Evolutionary conservation across 2,329 filamentous ascomycete species (phyloP), one percentile per base, ranked within the genome.

Genomic region (Hypomyces perniciosus): DNA sequence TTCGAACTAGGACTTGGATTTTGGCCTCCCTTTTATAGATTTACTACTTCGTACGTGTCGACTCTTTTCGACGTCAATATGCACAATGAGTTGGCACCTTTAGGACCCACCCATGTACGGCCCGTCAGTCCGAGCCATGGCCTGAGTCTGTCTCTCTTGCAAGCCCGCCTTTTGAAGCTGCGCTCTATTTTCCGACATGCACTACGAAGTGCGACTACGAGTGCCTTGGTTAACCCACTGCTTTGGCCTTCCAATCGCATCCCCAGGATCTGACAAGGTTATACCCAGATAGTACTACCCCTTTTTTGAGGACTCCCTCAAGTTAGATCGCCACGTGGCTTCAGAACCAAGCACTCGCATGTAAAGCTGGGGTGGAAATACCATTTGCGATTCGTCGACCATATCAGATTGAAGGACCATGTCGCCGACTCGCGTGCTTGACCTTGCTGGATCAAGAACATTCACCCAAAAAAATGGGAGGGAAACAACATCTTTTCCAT

Each of bases 81-180:
- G 51, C 51, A 53, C 48, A 53, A 53, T 53, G 51, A 53, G 47
- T 46, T 53, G 51, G 39, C 51, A 53, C 38, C 34, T 43, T 35
- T 38, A 26, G 43, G 51, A 47, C 47, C 51, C 51, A 48, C 45
- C 41, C 51, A 50, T 51, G 47, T 51, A 51, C 51, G 51, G 51
- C 51, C 47, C 51, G 47, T 53, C 51, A 53, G 43, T 46, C 34
- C 44, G 48, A 42, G 42, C 27, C 42, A 44, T 43, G 50, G 44
- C 39, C 38, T 38, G 44, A 41, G 42, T 37, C 29, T 30, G 27
- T 29, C n/a, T 26, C 27, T 43, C 12, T 30, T 37, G 44, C 45
- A 28, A 34, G 37, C 42, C 28, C 20, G 29, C 30, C 40, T 43
- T 52, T 52, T 33, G 39, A 48, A 20, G 37, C 28, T 43, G 39